Percentiles rank a stretch among this genome's conserved stretches.
These are phyloP conservation scores for Circinella minor DNA, from an alignment of 371 early-diverging fungal species.

Conservation along the genomic window DNA sequence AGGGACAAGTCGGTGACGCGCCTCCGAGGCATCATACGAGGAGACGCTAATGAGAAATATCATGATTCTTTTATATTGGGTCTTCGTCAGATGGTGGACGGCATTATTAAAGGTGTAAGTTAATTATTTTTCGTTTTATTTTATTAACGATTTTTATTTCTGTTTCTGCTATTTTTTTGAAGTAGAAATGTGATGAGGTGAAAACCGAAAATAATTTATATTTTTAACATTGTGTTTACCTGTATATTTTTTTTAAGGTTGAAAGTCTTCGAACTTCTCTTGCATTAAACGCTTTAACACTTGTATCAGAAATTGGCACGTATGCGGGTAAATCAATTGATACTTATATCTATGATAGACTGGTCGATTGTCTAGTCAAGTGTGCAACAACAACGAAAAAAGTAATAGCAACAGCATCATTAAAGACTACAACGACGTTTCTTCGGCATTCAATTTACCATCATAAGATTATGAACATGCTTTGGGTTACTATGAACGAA, in stretches of 20 bases:
- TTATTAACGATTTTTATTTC: too few relatives aligned
- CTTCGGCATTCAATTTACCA: constrained; percentile 43
- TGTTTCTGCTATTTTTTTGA: neutral
- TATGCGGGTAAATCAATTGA: constrained; percentile 42
- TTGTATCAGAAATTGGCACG: constrained; percentile 46
- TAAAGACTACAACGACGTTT: constrained; percentile 37
- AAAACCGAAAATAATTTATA: neutral
- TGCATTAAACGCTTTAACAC: constrained; percentile 38
- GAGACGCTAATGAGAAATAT: constrained; percentile 44
- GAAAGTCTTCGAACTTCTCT: constrained; percentile 55
- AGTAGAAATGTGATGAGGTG: neutral
- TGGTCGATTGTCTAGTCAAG: constrained; percentile 42
- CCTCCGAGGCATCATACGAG: constrained; percentile 39
- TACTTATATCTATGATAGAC: constrained; percentile 42
- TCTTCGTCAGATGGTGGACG: constrained; percentile 49
- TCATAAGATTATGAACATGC: constrained; percentile 41
- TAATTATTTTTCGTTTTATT: neutral
- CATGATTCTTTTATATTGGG: constrained; percentile 34
- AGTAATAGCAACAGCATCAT: constrained; percentile 37
- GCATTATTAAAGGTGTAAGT: constrained; percentile 52
- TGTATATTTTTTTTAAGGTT: constrained; percentile 23
- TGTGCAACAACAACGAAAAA: constrained; percentile 47
- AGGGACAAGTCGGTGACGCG: constrained; percentile 32
- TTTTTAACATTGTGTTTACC: neutral
- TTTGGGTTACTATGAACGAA: constrained; percentile 41